phyloP scores from a whole-genome alignment of 139 green algal species.

The Closterium sp. region DNA sequence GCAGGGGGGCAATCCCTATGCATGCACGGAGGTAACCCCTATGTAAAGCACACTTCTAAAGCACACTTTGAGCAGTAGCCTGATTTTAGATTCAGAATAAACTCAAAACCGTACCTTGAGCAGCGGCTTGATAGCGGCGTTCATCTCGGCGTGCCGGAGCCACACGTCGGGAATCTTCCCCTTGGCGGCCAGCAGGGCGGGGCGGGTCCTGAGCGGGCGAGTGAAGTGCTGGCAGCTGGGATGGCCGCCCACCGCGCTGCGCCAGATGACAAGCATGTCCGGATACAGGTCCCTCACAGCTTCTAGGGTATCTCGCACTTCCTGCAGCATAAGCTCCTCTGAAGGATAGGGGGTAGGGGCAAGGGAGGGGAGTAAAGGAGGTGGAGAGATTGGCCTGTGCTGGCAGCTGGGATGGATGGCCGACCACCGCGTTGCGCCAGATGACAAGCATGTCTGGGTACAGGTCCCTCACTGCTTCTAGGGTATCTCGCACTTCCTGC shows the following conservation, averaged over 20 bases:
- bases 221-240: conserved; percentile 3
- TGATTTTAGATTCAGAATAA: too few relatives aligned
- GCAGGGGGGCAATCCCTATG: not conserved
- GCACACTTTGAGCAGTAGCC: not conserved
- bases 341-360: too few relatives aligned
- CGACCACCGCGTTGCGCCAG: conserved; percentile 17
- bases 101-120: not conserved
- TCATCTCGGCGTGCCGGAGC: not conserved
- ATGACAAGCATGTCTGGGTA: conserved; percentile 25
- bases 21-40: not conserved
- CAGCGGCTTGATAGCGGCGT: conserved; percentile 5
- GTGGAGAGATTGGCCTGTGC: not conserved
- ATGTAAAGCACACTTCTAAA: not conserved
- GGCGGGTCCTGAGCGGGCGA: not conserved
- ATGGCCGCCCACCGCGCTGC: conserved; percentile 19
- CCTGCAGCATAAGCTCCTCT: not conserved
- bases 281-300: not conserved
- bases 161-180: not conserved
- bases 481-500: not conserved
- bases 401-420: conserved; percentile 19
- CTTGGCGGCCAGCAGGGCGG: not conserved
- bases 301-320: not conserved
- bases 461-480: not conserved
- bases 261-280: conserved; percentile 28
- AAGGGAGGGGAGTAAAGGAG: not conserved